Evolutionary conservation across 176 grass and related monocot species (phyloP).

Genomic region (Tillandsia leiboldiana): DNA sequence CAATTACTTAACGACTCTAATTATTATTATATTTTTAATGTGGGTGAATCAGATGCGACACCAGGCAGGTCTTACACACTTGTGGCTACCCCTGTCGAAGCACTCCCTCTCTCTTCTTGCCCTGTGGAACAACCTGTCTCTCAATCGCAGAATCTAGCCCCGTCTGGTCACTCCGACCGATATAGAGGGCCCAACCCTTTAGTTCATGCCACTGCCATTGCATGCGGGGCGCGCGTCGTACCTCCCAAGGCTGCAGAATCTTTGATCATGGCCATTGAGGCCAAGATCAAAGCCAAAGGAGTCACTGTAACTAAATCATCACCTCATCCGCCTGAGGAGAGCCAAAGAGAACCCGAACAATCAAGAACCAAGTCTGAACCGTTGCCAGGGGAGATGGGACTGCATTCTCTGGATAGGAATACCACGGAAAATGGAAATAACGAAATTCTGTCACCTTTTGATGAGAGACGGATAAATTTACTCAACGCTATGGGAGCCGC

Average conservation of each 20-base stretch:
- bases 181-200: conserved; percentile 23
- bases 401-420: conserved; percentile 9
- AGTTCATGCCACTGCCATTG: conserved; percentile 74
- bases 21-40: conserved; percentile 13
- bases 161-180: conserved; percentile 24
- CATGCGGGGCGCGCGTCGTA: conserved; percentile 68
- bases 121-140: conserved; percentile 30
- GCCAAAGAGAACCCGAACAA: conserved; percentile 10
- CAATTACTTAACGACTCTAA: too few species aligned
- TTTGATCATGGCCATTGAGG: conserved; percentile 56
- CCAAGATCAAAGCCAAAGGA: conserved; percentile 67
- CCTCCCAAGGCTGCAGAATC: conserved; percentile 45
- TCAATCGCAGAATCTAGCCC: conserved; percentile 7
- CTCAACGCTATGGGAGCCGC: not conserved
- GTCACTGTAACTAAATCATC: conserved; percentile 41
- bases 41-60: conserved; percentile 12
- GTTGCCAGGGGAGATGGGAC: conserved; percentile 26
- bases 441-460: not conserved
- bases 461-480: not conserved
- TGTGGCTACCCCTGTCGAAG: conserved; percentile 43
- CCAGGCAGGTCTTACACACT: conserved; percentile 15
- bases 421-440: not conserved
- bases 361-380: not conserved
- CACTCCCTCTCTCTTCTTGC: conserved; percentile 65
- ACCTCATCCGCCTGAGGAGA: conserved; percentile 30